Evolutionary conservation across 768 basidiomycete genomes (phyloP), one percentile per base, ranked within the genome.

Genomic region (Boletus bicolor): DNA sequence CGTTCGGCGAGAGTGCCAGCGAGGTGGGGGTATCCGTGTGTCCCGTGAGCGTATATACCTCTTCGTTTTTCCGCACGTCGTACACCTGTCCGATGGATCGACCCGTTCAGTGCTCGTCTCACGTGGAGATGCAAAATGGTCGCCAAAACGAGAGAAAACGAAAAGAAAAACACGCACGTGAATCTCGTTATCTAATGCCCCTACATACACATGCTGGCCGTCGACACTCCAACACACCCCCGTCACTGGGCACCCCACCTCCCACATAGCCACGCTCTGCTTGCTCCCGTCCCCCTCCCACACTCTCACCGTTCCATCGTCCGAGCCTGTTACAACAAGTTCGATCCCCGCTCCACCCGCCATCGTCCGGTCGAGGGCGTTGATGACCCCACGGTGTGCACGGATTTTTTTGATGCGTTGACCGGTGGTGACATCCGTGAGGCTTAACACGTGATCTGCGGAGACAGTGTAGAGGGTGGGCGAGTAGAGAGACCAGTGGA

Each of bases 21-120:
- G 94, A 95, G 3, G 93, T 91, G 3, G 96, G 93, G 1, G 95
- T 98, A 68, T 98, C 97, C 11, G 82, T 83, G 71, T 98, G 95
- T 12, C 93, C 95, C 26, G 78, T 73, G 5, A 98, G 82, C 12
- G 86, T 76, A 65, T 90, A 93, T 2, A 94, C 82, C 64, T 93
- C 80, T 57, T 87, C 83, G 56, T 83, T 76, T 73, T 93, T 95
- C 65, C 96, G 84, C 44, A 98, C 73, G 74, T 98, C 96, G 69
- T 89, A 94, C 17, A 93, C 85, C 91, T 94, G 58, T 9, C 38
- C 55, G 19, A 34, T 35, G 30, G 1, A 34, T 6, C 34, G 34
- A 19, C n/a, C 11, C 9, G 10, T 49, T 50, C 2, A 49, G 44
- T 21, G 12, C 2, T 24, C 1, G 21, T 24, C 21, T 3, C 21